phyloP scores from a whole-genome alignment of 108 stramenopile species.

The Aurantiochytrium sp. region DNA sequence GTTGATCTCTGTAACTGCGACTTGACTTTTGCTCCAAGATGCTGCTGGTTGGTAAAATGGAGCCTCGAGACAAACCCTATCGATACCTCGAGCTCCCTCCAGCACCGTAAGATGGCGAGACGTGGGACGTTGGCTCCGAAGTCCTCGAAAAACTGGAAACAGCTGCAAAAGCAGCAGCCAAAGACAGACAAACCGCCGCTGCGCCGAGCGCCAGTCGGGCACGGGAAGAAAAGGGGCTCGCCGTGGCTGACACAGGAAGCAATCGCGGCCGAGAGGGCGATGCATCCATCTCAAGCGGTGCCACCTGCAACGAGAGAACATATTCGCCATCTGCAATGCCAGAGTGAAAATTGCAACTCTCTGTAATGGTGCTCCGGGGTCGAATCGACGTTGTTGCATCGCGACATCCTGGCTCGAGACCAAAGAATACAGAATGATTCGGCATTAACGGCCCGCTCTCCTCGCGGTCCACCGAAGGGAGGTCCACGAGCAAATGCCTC shows the following conservation, averaged over 20 bases:
- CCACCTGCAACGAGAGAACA: not conserved
- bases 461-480: slow-evolving; percentile 19
- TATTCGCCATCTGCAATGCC: not conserved
- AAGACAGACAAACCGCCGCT: not conserved
- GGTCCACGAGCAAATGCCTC: slow-evolving; percentile 18
- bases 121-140: no score
- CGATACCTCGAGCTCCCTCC: no score
- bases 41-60: no score
- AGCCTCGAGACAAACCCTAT: no score
- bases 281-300: not conserved
- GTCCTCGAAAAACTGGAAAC: no score
- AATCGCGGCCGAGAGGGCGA: not conserved
- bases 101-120: no score
- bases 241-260: not conserved
- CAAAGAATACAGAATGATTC: slow-evolving; percentile 18
- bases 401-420: not conserved
- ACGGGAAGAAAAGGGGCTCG: not conserved
- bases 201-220: not conserved
- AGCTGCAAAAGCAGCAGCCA: no score
- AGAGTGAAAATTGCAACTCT: not conserved
- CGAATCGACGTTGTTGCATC: not conserved
- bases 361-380: not conserved
- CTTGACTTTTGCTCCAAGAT: no score
- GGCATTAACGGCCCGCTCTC: slow-evolving; percentile 7
- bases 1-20: no score